phyloP scores from a whole-genome alignment of 805 yeast species.

The Saccharomyces paradoxus region DNA sequence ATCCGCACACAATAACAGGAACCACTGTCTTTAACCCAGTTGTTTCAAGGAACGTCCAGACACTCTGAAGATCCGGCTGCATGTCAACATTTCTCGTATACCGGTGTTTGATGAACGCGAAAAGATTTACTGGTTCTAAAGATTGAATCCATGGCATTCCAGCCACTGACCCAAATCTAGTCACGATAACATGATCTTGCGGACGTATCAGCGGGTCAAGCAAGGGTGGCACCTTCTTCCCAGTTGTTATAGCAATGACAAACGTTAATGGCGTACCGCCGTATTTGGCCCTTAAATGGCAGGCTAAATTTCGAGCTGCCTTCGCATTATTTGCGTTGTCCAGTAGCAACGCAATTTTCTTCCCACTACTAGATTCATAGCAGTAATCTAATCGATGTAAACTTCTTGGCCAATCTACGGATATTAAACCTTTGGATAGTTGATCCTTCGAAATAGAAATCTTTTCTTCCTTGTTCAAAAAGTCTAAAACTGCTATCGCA shows the following conservation, averaged over 20 bases:
- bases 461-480: slow-evolving; percentile 18
- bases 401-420: slow-evolving; percentile 81
- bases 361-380: slow-evolving; percentile 8
- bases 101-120: slow-evolving; percentile 19
- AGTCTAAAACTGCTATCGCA: slow-evolving; percentile 50
- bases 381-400: slow-evolving; percentile 45
- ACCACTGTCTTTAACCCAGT: slow-evolving; percentile 10
- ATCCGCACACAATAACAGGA: slow-evolving; percentile 55
- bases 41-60: background rate
- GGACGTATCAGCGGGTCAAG: slow-evolving; percentile 41
- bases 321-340: slow-evolving; percentile 93
- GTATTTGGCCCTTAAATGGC: slow-evolving; percentile 36
- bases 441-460: slow-evolving; percentile 27
- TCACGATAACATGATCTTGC: slow-evolving; percentile 51
- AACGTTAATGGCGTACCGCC: slow-evolving; percentile 35
- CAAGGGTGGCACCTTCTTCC: slow-evolving; percentile 51
- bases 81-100: slow-evolving; percentile 24
- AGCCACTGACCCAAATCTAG: slow-evolving; percentile 61
- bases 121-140: slow-evolving; percentile 26
- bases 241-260: slow-evolving; percentile 67
- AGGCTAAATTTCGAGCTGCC: slow-evolving; percentile 68
- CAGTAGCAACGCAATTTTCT: slow-evolving; percentile 36
- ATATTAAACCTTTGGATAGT: slow-evolving; percentile 44
- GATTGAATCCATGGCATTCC: slow-evolving; percentile 92
- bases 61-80: slow-evolving; percentile 16